A percentile compares a stretch with the other conserved stretches of the same genome.
Conservation (phyloP, 1,284 basidiomycete species). For the Moesziomyces parantarcticus region DNA sequence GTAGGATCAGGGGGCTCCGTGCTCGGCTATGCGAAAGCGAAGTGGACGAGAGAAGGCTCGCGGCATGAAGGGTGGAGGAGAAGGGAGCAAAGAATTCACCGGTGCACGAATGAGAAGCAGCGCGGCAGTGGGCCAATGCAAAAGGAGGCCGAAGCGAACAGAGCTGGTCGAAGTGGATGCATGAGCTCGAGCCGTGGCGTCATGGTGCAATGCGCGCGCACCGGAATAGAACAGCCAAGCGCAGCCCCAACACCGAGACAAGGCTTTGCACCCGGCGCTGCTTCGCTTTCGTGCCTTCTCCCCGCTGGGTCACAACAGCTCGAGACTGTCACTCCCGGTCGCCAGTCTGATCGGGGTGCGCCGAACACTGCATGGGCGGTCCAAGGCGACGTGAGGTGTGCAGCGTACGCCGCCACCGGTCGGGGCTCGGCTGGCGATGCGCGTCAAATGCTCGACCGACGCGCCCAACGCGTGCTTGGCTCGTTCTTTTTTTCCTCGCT, state of each 20-base stretch:
- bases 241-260: too few species aligned
- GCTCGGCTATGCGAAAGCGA: not conserved
- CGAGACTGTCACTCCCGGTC: too few species aligned
- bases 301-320: too few species aligned
- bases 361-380: not conserved
- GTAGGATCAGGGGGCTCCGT: not conserved
- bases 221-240: too few species aligned
- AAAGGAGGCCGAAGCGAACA: not conserved
- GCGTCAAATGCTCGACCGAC: not conserved
- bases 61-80: not conserved
- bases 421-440: not conserved
- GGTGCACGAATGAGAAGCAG: slow-evolving; percentile 3
- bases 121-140: too few species aligned
- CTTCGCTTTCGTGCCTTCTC: too few species aligned
- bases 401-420: too few species aligned
- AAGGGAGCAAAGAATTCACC: not conserved
- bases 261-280: too few species aligned
- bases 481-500: not conserved
- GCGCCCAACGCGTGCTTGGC: not conserved
- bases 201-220: too few species aligned
- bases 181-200: too few species aligned
- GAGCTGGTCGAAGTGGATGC: not conserved
- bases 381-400: not conserved
- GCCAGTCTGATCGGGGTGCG: not conserved
- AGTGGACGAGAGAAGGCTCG: not conserved